Percentiles rank a stretch among this genome's conserved stretches.
Conservation (phyloP, 208 protist genomes). For the Trypanosoma melophagium region DNA sequence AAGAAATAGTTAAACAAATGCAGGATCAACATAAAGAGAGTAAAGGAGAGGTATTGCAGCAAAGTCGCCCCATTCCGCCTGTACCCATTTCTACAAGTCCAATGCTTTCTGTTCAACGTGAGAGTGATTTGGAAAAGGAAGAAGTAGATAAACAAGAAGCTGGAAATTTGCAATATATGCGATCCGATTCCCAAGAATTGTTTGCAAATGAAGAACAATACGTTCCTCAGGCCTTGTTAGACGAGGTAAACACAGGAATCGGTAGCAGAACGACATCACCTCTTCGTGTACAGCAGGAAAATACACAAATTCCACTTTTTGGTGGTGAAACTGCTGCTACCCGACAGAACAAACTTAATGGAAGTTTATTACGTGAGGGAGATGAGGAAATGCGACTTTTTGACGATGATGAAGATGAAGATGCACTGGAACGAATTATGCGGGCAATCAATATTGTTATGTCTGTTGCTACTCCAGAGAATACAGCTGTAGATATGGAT, state of each 20-base stretch:
- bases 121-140: not conserved
- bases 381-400: slow-evolving; percentile 25
- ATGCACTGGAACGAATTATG: slow-evolving; percentile 26
- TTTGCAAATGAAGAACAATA: slow-evolving; percentile 10
- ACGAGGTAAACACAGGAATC: slow-evolving; percentile 2
- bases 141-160: not conserved
- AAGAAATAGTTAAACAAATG: too few relatives aligned
- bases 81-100: slow-evolving; percentile 10
- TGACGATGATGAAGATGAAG: slow-evolving; percentile 41
- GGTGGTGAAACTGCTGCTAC: not conserved
- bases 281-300: not conserved
- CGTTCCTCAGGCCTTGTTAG: slow-evolving; percentile 1
- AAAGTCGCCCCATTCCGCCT: slow-evolving; percentile 10
- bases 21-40: too few relatives aligned
- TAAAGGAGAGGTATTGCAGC: not conserved
- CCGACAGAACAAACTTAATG: not conserved
- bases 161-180: not conserved
- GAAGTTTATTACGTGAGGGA: slow-evolving; percentile 4
- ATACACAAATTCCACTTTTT: not conserved
- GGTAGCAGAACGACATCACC: not conserved
- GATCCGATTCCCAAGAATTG: not conserved
- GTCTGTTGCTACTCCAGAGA: slow-evolving; percentile 6
- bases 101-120: not conserved
- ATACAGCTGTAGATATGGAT: not conserved
- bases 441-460: slow-evolving; percentile 25